Conservation (phyloP, 129 eudicot genomes). For the Pittosporum tobira region DNA sequence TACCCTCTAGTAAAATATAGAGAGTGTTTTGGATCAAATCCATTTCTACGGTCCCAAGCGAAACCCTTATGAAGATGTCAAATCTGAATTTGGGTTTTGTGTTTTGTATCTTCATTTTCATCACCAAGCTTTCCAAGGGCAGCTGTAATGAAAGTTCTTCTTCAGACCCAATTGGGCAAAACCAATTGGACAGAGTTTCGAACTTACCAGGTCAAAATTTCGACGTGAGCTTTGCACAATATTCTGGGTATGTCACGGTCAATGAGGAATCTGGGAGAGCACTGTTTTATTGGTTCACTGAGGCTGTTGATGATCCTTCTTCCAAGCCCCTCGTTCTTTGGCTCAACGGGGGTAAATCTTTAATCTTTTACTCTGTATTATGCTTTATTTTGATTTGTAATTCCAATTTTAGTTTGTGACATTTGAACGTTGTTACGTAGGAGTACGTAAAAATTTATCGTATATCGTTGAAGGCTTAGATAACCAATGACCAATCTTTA, state of each 20-base stretch:
- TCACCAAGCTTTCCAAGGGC: slow-evolving; percentile 10
- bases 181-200: slow-evolving; percentile 40
- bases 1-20: too few relatives aligned
- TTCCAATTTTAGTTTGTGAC: too few relatives aligned
- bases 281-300: slow-evolving; percentile 87
- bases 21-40: too few relatives aligned
- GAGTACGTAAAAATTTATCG: too few relatives aligned
- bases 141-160: slow-evolving; percentile 20
- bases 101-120: slow-evolving; percentile 15
- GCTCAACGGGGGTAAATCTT: slow-evolving; percentile 97
- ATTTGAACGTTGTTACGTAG: neutral
- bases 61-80: slow-evolving; percentile 33
- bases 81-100: slow-evolving; percentile 30
- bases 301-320: slow-evolving; percentile 67
- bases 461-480: neutral
- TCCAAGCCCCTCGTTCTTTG: slow-evolving; percentile 83
- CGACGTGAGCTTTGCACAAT: slow-evolving; percentile 61
- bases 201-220: slow-evolving; percentile 74
- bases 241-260: slow-evolving; percentile 75
- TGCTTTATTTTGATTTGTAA: neutral
- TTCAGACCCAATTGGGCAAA: slow-evolving; percentile 33
- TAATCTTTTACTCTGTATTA: neutral
- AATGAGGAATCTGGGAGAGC: slow-evolving; percentile 60
- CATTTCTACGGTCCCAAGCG: slow-evolving; percentile 5
- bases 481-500: neutral